phyloP scores from a whole-genome alignment of 768 basidiomycete species.

The Neoboletus magnificus region DNA sequence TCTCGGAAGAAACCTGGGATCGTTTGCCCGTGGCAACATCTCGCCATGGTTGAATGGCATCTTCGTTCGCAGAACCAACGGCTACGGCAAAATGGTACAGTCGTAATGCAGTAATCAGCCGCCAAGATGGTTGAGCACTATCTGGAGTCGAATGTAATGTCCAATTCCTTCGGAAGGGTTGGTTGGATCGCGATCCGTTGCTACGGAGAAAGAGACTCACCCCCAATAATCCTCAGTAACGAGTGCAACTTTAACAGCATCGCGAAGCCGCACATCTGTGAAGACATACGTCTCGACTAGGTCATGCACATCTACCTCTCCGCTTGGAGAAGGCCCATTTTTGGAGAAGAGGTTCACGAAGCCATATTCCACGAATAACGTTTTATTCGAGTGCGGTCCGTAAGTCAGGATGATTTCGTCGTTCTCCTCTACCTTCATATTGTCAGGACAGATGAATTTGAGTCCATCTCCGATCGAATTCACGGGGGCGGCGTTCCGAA shows the following conservation, averaged over 20 bases:
- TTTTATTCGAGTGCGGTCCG: constrained; percentile 73
- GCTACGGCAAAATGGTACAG: constrained; percentile 52
- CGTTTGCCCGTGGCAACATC: constrained; percentile 48
- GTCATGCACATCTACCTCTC: constrained; percentile 64
- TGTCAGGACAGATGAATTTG: constrained; percentile 47
- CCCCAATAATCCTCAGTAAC: constrained; percentile 77
- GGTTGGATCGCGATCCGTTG: not conserved
- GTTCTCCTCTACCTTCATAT: constrained; percentile 39
- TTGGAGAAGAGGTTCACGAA: constrained; percentile 53
- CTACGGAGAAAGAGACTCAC: constrained; percentile 40
- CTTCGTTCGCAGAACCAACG: constrained; percentile 22
- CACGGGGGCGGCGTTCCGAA: constrained; percentile 36
- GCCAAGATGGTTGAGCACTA: constrained; percentile 76
- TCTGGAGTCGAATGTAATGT: constrained; percentile 59
- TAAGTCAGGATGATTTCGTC: constrained; percentile 79
- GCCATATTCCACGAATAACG: constrained; percentile 86
- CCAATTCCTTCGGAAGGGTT: constrained; percentile 59
- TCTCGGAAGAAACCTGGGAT: constrained; percentile 44
- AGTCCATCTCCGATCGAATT: constrained; percentile 43
- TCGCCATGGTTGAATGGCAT: constrained; percentile 47
- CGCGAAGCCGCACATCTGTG: constrained; percentile 37
- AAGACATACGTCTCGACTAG: constrained; percentile 51
- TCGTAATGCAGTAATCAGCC: constrained; percentile 68
- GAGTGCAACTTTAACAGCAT: constrained; percentile 52
- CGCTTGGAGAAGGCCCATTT: constrained; percentile 30